phyloP scores from a whole-genome alignment of 805 yeast species.

The Yarrowia sp. region DNA sequence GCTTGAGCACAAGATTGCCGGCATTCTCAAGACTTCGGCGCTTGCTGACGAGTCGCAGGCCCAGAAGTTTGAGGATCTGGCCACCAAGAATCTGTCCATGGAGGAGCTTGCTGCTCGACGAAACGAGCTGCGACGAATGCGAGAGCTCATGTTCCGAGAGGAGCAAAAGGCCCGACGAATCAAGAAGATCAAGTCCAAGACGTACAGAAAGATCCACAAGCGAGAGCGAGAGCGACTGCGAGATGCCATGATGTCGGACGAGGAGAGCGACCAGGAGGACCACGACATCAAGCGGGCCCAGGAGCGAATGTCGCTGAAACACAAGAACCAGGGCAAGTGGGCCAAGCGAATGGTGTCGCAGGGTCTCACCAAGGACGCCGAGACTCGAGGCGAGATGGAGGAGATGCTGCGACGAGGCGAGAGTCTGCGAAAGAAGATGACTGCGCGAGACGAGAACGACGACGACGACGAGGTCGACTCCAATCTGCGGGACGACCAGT shows the following conservation, averaged over 20 bases:
- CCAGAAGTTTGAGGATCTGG: conserved; percentile 86
- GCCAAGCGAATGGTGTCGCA: conserved; percentile 87
- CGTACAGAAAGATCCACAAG: conserved; percentile 84
- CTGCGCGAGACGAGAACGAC: conserved; percentile 63
- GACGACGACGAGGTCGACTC: conserved; percentile 54
- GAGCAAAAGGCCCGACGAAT: conserved; percentile 89
- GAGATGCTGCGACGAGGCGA: conserved; percentile 93
- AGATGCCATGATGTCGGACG: conserved; percentile 65
- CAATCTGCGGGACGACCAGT: conserved; percentile 53
- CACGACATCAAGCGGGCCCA: conserved; percentile 79
- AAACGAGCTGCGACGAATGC: conserved; percentile 84
- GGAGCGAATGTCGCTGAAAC: conserved; percentile 91
- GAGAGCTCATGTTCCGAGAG: conserved; percentile 96
- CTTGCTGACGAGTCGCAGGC: conserved; percentile 75
- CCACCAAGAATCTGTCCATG: conserved; percentile 77
- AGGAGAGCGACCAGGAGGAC: conserved; percentile 62
- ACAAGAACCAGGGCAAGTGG: conserved; percentile 88
- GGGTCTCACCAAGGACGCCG: conserved; percentile 87
- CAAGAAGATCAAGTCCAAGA: conserved; percentile 93
- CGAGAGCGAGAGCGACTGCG: conserved; percentile 77
- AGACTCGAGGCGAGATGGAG: conserved; percentile 86
- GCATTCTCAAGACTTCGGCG: conserved; percentile 67
- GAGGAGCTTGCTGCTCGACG: conserved; percentile 82
- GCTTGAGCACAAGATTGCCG: conserved; percentile 70
- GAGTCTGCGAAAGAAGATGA: conserved; percentile 69